Percentiles rank a stretch among this genome's conserved stretches.
Conservation (phyloP, 2,329 filamentous ascomycete genomes). For the Fusarium oxysporum region DNA sequence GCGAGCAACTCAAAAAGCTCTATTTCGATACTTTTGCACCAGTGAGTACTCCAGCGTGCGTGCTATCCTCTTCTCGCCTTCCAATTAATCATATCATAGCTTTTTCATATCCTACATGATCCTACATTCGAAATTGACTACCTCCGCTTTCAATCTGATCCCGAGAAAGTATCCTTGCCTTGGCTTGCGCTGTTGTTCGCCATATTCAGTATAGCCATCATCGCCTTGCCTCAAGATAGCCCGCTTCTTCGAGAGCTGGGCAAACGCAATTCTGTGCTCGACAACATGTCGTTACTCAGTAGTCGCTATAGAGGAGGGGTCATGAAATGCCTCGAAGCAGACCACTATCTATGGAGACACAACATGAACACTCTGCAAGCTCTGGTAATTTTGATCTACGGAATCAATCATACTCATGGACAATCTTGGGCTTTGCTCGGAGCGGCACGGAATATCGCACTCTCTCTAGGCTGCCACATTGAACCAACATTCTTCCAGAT, state of each 20-base stretch:
- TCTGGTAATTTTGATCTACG: conserved; percentile 20
- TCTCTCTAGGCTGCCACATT: conserved; percentile 23
- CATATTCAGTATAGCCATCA: not conserved
- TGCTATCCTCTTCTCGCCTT: not conserved
- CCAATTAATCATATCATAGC: not conserved
- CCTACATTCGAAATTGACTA: not conserved
- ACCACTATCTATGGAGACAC: conserved; percentile 29
- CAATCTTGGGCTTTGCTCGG: conserved; percentile 30
- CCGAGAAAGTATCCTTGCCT: not conserved
- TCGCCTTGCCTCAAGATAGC: not conserved
- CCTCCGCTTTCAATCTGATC: not conserved
- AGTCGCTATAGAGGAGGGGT: conserved; percentile 16
- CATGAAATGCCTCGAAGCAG: conserved; percentile 28
- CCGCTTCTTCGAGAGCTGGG: not conserved
- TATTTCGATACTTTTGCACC: not conserved
- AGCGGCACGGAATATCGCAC: conserved; percentile 18
- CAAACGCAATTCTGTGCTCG: not conserved
- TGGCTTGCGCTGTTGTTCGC: not conserved
- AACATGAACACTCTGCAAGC: conserved; percentile 22
- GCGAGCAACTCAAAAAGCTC: not conserved
- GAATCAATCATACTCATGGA: conserved; percentile 32
- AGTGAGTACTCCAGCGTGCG: not conserved
- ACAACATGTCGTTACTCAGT: conserved; percentile 15
- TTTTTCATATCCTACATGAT: not conserved
- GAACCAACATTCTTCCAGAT: conserved; percentile 18